Evolutionary conservation across 2,329 filamentous ascomycete genomes (phyloP), one percentile per base, ranked within the genome.

Genomic region (Phoma sp.): DNA sequence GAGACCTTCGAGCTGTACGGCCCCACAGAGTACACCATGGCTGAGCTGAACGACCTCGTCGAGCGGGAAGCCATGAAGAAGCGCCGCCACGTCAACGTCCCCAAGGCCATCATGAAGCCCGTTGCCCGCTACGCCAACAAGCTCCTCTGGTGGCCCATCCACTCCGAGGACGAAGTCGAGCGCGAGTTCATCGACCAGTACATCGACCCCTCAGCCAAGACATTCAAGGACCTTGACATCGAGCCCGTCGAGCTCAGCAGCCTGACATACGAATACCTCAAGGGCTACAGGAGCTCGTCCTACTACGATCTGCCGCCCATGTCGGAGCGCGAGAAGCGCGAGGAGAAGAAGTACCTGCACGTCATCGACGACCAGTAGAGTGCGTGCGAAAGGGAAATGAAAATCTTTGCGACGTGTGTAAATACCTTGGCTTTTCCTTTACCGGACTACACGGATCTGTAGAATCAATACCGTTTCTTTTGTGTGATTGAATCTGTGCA

Each of bases 261-360:
- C 76, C 87, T 92, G 75, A 96, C 92, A 62, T 98, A 93, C 78
- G 90, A 96, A 77, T 99, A 99, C 79, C 78, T 98, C 81, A 90
- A 96, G 90, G 89, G 87, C 76, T 97, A 91, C 83, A 89, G 95
- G 74, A 93, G 90, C 78, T 85, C 89, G 53, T 85, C 87, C 69
- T 95, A 88, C 84, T 96, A 96, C 77, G 93, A 99, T 74, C 83
- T 98, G 64, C 95, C 95, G 43, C 93, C 95, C 42, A 88, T 93
- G 70, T 97, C 93, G 28, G 93, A 97, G 80, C 90, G 89, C 77
- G 95, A 99, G 83, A 95, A 88, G 84, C 84, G 85, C 68, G 93
- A 98, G 77, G 93, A 98, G 79, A 95, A 88, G 85, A 95, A 97
- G 83, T 99, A 96, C 76, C 81, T 98, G 76, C 95, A 99, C 76